These are phyloP conservation scores for Pyrenophora graminea DNA, from an alignment of 2,329 filamentous ascomycete species.

Conservation along the genomic window DNA sequence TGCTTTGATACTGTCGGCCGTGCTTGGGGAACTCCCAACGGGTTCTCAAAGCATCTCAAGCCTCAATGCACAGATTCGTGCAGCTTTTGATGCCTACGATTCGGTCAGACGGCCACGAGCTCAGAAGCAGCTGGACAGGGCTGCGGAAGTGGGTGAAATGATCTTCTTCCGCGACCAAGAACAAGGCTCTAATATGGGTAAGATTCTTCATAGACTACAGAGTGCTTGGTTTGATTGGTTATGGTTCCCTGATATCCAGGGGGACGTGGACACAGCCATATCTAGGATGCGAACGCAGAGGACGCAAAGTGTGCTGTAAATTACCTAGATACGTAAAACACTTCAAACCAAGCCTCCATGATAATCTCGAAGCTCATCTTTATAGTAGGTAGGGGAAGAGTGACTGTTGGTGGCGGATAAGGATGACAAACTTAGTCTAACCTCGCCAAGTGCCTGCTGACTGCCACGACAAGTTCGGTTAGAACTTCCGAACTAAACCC, in stretches of 20 bases:
- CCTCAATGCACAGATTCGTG: constrained; percentile 12
- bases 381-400: no score
- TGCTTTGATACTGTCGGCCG: constrained; percentile 28
- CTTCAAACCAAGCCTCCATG: no score
- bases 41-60: background rate
- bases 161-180: background rate
- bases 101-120: constrained; percentile 27
- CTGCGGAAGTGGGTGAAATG: constrained; percentile 8
- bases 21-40: constrained; percentile 21
- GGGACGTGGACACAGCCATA: constrained; percentile 7
- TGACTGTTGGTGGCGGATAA: no score
- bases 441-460: no score
- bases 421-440: no score
- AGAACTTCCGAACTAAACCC: no score
- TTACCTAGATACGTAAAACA: no score
- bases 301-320: no score
- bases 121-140: constrained; percentile 24
- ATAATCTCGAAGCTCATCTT: no score
- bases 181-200: background rate
- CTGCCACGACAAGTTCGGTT: no score
- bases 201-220: constrained; percentile 3
- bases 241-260: constrained; percentile 26
- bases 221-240: constrained; percentile 27
- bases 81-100: constrained; percentile 31
- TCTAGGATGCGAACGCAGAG: no score